phyloP scores from a whole-genome alignment of 1,284 basidiomycete species.

The Ceratobasidium sp. region DNA sequence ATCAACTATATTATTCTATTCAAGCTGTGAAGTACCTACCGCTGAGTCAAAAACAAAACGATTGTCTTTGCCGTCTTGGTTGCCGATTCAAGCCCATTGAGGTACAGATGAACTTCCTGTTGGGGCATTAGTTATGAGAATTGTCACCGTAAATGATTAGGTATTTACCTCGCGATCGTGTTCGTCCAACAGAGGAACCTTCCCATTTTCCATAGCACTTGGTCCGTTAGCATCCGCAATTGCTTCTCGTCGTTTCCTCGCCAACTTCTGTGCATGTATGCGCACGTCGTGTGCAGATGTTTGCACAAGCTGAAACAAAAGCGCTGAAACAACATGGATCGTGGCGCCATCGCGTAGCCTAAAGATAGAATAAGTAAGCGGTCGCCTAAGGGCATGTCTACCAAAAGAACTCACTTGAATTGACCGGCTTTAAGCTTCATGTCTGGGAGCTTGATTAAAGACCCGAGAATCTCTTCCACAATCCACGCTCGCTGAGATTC shows the following conservation, averaged over 20 bases:
- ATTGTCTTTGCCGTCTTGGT: conserved; percentile 87
- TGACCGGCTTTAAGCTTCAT: conserved; percentile 87
- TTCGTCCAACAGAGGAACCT: conserved; percentile 70
- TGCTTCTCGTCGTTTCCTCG: conserved; percentile 69
- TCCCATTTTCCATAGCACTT: conserved; percentile 58
- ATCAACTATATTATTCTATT: background rate
- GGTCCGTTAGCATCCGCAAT: conserved; percentile 69
- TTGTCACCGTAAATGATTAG: conserved; percentile 11
- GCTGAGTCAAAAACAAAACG: conserved; percentile 83
- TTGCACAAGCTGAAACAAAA: conserved; percentile 95
- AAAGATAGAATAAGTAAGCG: background rate
- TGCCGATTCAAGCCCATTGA: conserved; percentile 76
- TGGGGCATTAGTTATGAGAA: background rate
- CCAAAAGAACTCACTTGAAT: conserved; percentile 68
- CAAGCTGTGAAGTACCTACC: conserved; percentile 57
- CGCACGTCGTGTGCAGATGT: conserved; percentile 87
- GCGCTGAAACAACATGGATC: conserved; percentile 91
- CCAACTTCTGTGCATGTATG: conserved; percentile 67
- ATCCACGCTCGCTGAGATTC: conserved; percentile 94
- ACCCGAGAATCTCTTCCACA: conserved; percentile 92
- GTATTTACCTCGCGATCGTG: conserved; percentile 67
- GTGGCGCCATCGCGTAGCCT: conserved; percentile 83
- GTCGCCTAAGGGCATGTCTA: background rate
- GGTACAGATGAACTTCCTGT: conserved; percentile 74
- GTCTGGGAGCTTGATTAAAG: conserved; percentile 89